Evolutionary conservation across 2,329 filamentous ascomycete species (phyloP), one percentile per base, ranked within the genome.

Genomic region (Camillea tinctor): DNA sequence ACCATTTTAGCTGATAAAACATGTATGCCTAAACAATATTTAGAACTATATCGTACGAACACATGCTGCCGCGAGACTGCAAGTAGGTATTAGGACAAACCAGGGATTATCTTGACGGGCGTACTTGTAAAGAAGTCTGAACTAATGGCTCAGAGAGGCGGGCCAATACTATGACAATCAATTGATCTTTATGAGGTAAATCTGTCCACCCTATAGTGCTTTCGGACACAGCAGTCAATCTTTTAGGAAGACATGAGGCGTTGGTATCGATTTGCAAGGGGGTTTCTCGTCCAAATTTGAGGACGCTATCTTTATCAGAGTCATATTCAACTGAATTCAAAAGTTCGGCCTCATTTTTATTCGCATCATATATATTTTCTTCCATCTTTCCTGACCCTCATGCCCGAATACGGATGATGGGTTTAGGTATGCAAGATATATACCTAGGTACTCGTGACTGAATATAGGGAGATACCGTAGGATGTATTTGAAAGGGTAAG

Each of bases 1-100:
- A 94, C 60, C 88, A 94, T 67, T 86, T 87, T n/a, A 97, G 84
- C 73, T 95, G 91, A 74, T 94, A 96, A 76, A 92, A 96, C 80
- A 96, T 87, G 75, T 96, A 96, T 1, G 90, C 84, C 74, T 90
- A 78, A 7, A 44, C 36, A 24, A 53, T 20, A 59, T 59, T 30
- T 61, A 36, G 24, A 58, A 50, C 55, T 19, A 58, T 55, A 30
- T 20, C 54, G 17, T n/a, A 22, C n/a, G 17, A 21, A 54, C n/a
- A 24, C 7, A 11, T 19, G 7, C 22, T 9, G n/a, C 48, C 52
- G 13, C 26, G 19, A 11, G 26, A 11, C 6, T 15, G 54, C 48
- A 17, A 22, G 19, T 26, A 2, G 24, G 15, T 23, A 40, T 19
- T 48, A n/a, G 19, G 3, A 22, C 54, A 11, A 15, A 24, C 6